Evolutionary conservation across 2,329 filamentous ascomycete species (phyloP).

Genomic region (Fusarium stilboides): DNA sequence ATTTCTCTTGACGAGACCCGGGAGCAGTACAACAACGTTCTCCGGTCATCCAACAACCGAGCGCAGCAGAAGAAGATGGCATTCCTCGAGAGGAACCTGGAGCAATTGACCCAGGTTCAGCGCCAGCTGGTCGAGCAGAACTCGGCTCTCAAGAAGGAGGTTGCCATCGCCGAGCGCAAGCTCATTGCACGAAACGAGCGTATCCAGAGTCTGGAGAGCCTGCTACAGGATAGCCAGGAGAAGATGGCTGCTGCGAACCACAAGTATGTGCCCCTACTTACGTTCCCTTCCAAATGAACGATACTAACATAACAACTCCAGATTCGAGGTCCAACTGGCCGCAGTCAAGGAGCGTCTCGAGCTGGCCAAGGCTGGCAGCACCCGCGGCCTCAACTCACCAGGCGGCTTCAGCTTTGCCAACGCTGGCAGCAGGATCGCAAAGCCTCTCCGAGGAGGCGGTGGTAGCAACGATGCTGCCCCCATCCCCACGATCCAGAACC

Average conservation of each 20-base stretch:
- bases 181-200: slow-evolving; percentile 96
- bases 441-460: slow-evolving; percentile 76
- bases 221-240: slow-evolving; percentile 97
- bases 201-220: slow-evolving; percentile 91
- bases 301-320: slow-evolving; percentile 59
- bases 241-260: slow-evolving; percentile 98
- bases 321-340: slow-evolving; percentile 96
- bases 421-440: slow-evolving; percentile 77
- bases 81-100: slow-evolving; percentile 96
- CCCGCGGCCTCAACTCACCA: slow-evolving; percentile 81
- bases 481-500: slow-evolving; percentile 70
- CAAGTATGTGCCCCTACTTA: slow-evolving; percentile 74
- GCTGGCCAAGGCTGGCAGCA: slow-evolving; percentile 92
- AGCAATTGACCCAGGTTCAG: slow-evolving; percentile 97
- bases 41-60: slow-evolving; percentile 96
- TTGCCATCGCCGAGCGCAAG: slow-evolving; percentile 97
- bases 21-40: slow-evolving; percentile 99
- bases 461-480: slow-evolving; percentile 60
- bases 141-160: slow-evolving; percentile 97
- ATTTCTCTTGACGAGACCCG: slow-evolving; percentile 97
- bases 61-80: slow-evolving; percentile 99
- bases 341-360: slow-evolving; percentile 98
- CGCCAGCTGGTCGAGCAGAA: slow-evolving; percentile 99
- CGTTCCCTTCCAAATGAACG: not conserved
- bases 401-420: slow-evolving; percentile 80